Base-by-base conservation (phyloP, 2,329 filamentous ascomycete genomes). In the Cephalotrichum gorgonifer region DNA sequence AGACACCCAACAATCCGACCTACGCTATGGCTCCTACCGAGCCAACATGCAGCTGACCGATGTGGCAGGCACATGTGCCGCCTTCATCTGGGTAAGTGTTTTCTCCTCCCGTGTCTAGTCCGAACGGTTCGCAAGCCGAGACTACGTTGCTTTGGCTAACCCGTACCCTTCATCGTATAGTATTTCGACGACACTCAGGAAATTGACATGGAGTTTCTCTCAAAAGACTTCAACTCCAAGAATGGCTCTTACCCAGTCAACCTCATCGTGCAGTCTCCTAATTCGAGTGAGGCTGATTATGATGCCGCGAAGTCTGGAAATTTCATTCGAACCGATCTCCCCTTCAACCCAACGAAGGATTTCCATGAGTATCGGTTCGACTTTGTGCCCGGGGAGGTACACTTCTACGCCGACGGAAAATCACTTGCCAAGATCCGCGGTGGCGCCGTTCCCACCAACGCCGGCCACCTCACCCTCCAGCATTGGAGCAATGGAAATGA, bases 301-400 rank as follows among this genome's bases (percentile, higher is more conserved):
- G 75, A 87, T 56, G 83, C 84, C 1, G 70, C 70, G 39, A 65
- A 67, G 46, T 85, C 83, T 2, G 68, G 70, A 3, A 77, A 72
- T 47, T 87, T 80, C 62, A 60, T 73, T 49, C 67, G 75, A 35
- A 67, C 77, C 27, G 67, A 76, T 44, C 70, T 90, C 1, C 71
- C 76, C 0, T 90, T 89, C 64, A 69, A 83, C 53, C 83, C 86
- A 0, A 78, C 80, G 1, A 60, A 64, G 1, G 75, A 61, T 38
- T 87, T 85, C 58, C 85, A 90, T 64, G 86, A 90, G 64, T 89
- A 89, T 59, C 83, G 86, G 33, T 84, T 90, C 62, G 86, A 91
- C 64, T 89, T 85, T 67, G 62, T 81, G 15, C 73, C 77, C 0
- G 71, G 70, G 1, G 68, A 68, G 1, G 82, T 90, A 8, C 61